A percentile compares a stretch with the other conserved stretches of the same genome.
Evolutionary conservation across 1,139 yeast genomes (phyloP).

Genomic region (Petasospora fabianii): DNA sequence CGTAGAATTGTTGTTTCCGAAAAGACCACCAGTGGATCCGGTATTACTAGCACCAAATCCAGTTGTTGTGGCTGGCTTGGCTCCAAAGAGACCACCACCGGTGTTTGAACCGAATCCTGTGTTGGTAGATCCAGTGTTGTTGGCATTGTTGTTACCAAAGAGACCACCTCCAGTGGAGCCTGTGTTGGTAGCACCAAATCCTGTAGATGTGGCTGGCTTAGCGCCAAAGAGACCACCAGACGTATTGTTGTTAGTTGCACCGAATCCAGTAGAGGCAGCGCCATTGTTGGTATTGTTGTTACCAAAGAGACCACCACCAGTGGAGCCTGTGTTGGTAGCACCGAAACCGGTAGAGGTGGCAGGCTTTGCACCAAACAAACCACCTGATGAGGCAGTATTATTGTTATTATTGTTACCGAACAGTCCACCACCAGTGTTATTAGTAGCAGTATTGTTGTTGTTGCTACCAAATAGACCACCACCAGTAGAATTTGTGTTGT

Average conservation of each 20-base stretch:
- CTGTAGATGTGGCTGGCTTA: conserved; percentile 8
- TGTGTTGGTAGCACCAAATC: conserved; percentile 12
- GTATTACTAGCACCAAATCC: conserved; percentile 1
- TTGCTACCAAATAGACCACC: conserved; percentile 13
- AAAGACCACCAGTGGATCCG: conserved; percentile 4
- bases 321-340: conserved; percentile 6
- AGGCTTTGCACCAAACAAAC: conserved; percentile 22
- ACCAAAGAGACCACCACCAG: conserved; percentile 21
- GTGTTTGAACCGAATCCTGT: conserved; percentile 9
- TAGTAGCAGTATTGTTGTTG: conserved; percentile 5
- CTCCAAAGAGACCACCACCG: conserved; percentile 41
- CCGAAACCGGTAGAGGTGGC: conserved; percentile 25
- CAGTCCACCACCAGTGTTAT: conserved; percentile 19
- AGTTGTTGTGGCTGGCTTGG: conserved; percentile 26
- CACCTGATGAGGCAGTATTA: conserved; percentile 23
- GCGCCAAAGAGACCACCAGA: conserved; percentile 32
- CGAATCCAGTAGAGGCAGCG: conserved; percentile 6
- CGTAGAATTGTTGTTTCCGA: conserved; percentile 21
- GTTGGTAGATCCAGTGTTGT: conserved; percentile 9
- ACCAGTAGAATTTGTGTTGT: conserved; percentile 19
- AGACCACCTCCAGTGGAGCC: conserved; percentile 14
- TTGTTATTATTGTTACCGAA: conserved; percentile 25
- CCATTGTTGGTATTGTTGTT: conserved; percentile 10
- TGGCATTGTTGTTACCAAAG: conserved; percentile 17
- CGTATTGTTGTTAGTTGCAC: conserved; percentile 1